Percentiles rank a stretch among this genome's conserved stretches.
Evolutionary conservation across 1,284 basidiomycete species (phyloP).

Genomic region (Ceratobasidium sp.): DNA sequence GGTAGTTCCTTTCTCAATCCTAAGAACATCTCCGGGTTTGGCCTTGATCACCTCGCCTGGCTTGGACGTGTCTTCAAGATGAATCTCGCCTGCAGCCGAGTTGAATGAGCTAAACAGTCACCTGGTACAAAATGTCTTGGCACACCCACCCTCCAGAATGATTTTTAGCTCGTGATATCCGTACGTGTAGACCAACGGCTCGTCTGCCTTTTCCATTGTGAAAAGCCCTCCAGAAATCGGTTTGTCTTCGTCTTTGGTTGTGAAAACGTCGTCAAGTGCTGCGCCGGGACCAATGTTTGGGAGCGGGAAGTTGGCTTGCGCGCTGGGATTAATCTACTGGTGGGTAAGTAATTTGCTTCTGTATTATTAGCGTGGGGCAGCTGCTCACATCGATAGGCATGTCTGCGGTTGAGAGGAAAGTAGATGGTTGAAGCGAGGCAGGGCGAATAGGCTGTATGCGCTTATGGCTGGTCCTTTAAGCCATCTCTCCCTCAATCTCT

Average conservation of each 20-base stretch:
- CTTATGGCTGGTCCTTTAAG: neutral
- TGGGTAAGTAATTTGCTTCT: neutral
- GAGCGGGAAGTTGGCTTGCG: constrained; percentile 9
- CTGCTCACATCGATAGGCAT: constrained; percentile 12
- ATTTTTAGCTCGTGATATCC: constrained; percentile 46
- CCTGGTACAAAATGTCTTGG: neutral
- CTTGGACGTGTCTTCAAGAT: constrained; percentile 39
- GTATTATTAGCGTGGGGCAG: neutral
- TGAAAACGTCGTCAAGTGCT: constrained; percentile 44
- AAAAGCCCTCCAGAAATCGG: constrained; percentile 46
- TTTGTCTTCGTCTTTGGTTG: constrained; percentile 43
- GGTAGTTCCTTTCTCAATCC: constrained; percentile 43
- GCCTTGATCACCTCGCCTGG: constrained; percentile 39
- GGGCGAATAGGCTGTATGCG: neutral
- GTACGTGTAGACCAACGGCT: constrained; percentile 45
- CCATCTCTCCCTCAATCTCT: neutral
- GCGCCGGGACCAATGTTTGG: constrained; percentile 2
- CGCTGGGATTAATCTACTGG: constrained; percentile 1
- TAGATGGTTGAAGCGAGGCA: neutral
- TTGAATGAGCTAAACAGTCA: neutral
- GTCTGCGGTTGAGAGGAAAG: neutral
- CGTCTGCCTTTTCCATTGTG: constrained; percentile 41
- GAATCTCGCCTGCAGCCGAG: constrained; percentile 10
- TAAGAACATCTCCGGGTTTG: constrained; percentile 44
- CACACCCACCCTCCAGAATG: constrained; percentile 44